Conservation (phyloP, 495 filamentous ascomycete species). For the Aspergillus taichungensis region DNA sequence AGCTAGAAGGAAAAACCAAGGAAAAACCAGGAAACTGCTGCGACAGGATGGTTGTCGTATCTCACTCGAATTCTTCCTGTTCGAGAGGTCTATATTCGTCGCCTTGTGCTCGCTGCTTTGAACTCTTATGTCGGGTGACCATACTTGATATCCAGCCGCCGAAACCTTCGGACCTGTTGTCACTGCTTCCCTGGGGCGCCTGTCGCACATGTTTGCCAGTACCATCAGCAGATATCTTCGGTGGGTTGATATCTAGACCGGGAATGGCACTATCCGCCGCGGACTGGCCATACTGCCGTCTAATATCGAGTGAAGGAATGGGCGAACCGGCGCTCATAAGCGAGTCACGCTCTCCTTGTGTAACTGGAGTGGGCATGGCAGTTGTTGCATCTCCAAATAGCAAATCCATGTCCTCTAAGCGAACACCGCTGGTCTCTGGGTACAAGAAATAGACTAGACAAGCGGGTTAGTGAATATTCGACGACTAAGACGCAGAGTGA, state of each 20-base stretch:
- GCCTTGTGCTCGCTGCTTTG: conserved; percentile 30
- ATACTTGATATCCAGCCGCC: conserved; percentile 65
- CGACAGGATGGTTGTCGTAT: no score
- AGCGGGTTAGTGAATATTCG: conserved; percentile 12
- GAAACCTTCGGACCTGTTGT: conserved; percentile 43
- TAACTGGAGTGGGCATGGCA: conserved; percentile 61
- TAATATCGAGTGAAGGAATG: conserved; percentile 68
- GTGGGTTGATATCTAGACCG: conserved; percentile 64
- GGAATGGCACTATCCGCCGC: conserved; percentile 57
- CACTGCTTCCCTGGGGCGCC: conserved; percentile 18
- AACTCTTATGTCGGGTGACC: conserved; percentile 44
- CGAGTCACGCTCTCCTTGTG: conserved; percentile 64
- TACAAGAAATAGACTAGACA: conserved; percentile 92
- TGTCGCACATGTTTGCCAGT: conserved; percentile 38
- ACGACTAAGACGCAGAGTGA: neutral
- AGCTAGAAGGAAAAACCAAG: no score
- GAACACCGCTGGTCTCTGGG: conserved; percentile 89
- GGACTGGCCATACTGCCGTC: conserved; percentile 41
- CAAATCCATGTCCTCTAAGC: conserved; percentile 90
- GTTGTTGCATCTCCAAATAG: conserved; percentile 86
- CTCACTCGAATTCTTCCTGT: conserved; percentile 41
- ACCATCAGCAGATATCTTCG: conserved; percentile 36
- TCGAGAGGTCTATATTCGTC: conserved; percentile 57
- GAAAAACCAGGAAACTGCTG: no score
- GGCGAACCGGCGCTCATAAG: conserved; percentile 66